These are phyloP conservation scores for Trematosphaeria pertusa DNA, from an alignment of 2,329 filamentous ascomycete species.

Conservation along the genomic window DNA sequence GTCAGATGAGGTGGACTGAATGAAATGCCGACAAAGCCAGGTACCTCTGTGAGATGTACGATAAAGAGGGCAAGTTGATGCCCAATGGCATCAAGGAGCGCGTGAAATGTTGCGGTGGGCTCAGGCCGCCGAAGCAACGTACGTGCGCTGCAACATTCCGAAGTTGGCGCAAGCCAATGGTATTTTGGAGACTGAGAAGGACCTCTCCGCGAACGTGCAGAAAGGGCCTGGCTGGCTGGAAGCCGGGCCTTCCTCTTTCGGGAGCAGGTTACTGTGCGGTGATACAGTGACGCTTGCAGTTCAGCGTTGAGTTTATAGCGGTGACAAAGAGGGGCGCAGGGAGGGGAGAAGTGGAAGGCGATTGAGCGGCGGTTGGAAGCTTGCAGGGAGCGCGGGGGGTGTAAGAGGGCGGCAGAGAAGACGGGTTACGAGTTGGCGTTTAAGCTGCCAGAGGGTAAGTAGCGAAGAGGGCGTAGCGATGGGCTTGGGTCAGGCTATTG, in stretches of 20 bases:
- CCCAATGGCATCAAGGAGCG: constrained; percentile 43
- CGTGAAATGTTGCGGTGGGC: constrained; percentile 52
- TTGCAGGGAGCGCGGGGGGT: constrained; percentile 46
- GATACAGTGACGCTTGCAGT: constrained; percentile 51
- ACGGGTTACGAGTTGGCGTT: constrained; percentile 40
- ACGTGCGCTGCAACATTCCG: constrained; percentile 53
- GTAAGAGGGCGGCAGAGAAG: constrained; percentile 51
- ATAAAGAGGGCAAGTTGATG: constrained; percentile 47
- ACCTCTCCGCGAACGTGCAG: constrained; percentile 51
- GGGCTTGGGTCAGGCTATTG: not conserved
- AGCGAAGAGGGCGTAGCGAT: not conserved
- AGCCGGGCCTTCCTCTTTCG: constrained; percentile 47
- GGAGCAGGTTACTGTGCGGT: constrained; percentile 51
- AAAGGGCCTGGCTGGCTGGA: constrained; percentile 57
- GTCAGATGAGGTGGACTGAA: not conserved
- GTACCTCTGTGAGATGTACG: constrained; percentile 57
- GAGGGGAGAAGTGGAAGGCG: too few relatives aligned
- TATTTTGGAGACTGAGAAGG: constrained; percentile 46
- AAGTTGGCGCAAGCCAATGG: constrained; percentile 30
- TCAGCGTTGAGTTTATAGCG: constrained; percentile 51
- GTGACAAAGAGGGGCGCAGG: constrained; percentile 43
- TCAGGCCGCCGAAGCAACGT: constrained; percentile 57
- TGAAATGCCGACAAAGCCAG: constrained; percentile 31
- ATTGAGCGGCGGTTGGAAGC: too few relatives aligned
- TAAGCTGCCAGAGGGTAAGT: not conserved